phyloP scores from a whole-genome alignment of 108 stramenopile species.

The Chaetoceros muelleri region DNA sequence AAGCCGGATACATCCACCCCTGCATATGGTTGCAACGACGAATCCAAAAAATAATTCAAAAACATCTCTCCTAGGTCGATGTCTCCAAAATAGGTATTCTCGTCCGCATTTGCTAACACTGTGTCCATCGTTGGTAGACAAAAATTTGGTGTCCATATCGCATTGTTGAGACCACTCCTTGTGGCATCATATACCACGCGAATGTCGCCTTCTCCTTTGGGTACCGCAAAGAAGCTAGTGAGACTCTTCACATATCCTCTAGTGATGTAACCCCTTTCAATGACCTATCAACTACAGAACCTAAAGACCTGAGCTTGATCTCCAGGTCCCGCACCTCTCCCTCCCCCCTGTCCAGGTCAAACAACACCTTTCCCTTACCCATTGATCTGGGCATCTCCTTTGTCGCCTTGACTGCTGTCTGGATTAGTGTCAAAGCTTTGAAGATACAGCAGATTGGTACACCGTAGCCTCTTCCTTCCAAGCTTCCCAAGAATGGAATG shows the following conservation, averaged over 20 bases:
- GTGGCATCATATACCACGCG: conserved; percentile 26
- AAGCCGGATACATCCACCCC: conserved; percentile 20
- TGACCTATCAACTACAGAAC: no score
- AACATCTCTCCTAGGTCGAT: conserved; percentile 37
- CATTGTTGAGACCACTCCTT: conserved; percentile 13
- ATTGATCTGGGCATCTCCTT: no score
- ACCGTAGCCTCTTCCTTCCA: no score
- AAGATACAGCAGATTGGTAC: no score
- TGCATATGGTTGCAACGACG: not conserved
- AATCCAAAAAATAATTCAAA: conserved; percentile 20
- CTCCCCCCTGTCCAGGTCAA: no score
- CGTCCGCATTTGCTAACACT: not conserved
- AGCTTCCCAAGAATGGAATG: no score
- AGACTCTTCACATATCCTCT: conserved; percentile 2
- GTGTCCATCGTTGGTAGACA: conserved; percentile 17
- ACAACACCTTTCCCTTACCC: no score
- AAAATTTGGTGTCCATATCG: conserved; percentile 27
- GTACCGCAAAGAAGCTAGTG: conserved; percentile 19
- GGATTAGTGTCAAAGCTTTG: no score
- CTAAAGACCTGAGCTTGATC: no score
- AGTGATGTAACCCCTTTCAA: conserved; percentile 12
- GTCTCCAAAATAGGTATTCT: conserved; percentile 15
- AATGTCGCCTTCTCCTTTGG: conserved; percentile 13
- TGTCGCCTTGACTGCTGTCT: no score
- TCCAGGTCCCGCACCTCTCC: no score